phyloP scores from a whole-genome alignment of 2,329 filamentous ascomycete species.

The Penicillium sp. region DNA sequence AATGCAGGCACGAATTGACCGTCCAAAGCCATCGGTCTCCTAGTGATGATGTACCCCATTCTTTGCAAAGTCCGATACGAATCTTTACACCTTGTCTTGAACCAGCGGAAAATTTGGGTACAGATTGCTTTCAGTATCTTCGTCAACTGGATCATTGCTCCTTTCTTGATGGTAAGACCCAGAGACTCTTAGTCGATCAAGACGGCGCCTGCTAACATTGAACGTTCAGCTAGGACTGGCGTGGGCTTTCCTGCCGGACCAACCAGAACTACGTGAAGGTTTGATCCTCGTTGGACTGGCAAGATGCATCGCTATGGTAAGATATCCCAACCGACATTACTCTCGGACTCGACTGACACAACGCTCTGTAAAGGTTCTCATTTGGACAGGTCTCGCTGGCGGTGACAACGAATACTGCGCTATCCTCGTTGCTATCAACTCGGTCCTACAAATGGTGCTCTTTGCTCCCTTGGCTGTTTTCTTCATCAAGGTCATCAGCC shows the following conservation, averaged over 20 bases:
- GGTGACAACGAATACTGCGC: constrained; percentile 83
- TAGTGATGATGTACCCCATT: constrained; percentile 96
- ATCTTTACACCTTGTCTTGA: constrained; percentile 67
- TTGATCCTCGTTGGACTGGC: constrained; percentile 82
- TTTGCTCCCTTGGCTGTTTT: constrained; percentile 70
- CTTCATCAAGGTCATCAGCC: constrained; percentile 70
- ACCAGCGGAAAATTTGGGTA: constrained; percentile 66
- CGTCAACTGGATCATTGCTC: constrained; percentile 84
- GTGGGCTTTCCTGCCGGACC: constrained; percentile 57
- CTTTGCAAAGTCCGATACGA: constrained; percentile 85
- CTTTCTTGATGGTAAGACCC: constrained; percentile 71
- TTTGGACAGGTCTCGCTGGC: constrained; percentile 77
- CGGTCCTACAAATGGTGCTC: constrained; percentile 71
- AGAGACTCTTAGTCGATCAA: neutral
- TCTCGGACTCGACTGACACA: neutral
- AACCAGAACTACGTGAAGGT: constrained; percentile 58
- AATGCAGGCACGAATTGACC: neutral
- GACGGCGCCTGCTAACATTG: neutral
- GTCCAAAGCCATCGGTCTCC: constrained; percentile 68
- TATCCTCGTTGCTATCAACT: constrained; percentile 74
- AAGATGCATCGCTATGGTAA: constrained; percentile 84
- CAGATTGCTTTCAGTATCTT: constrained; percentile 75
- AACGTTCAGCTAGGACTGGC: constrained; percentile 42
- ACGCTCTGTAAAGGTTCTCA: constrained; percentile 52
- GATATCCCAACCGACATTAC: no score